Percentiles rank a stretch among this genome's conserved stretches.
These are phyloP conservation scores for Tolypocladium amazonense DNA, from an alignment of 2,329 filamentous ascomycete species.

Conservation along the genomic window DNA sequence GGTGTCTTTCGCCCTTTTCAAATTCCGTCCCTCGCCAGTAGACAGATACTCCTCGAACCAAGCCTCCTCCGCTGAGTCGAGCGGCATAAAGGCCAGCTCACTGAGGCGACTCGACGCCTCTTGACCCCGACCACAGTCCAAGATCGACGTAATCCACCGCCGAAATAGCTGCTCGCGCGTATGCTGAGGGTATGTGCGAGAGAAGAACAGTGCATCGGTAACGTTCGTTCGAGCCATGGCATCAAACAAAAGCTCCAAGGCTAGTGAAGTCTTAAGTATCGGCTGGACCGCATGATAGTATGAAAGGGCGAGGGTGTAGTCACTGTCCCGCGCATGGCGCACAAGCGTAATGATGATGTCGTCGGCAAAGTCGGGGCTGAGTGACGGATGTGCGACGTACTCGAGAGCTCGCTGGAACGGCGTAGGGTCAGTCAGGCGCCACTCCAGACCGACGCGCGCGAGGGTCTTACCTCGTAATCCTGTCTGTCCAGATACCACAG, in stretches of 20 bases:
- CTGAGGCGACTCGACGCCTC: slow-evolving; percentile 44
- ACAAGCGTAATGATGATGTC: slow-evolving; percentile 66
- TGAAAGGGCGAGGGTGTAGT: slow-evolving; percentile 58
- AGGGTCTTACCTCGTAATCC: slow-evolving; percentile 46
- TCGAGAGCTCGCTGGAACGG: slow-evolving; percentile 51
- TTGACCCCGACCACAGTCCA: slow-evolving; percentile 28
- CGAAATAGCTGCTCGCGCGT: slow-evolving; percentile 57
- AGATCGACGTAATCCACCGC: slow-evolving; percentile 49
- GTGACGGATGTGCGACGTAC: slow-evolving; percentile 67
- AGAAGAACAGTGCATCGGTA: slow-evolving; percentile 64
- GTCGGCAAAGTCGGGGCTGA: slow-evolving; percentile 72
- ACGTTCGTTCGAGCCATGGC: slow-evolving; percentile 58
- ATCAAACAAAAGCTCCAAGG: slow-evolving; percentile 57
- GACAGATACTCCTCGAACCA: slow-evolving; percentile 65
- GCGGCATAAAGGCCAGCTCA: slow-evolving; percentile 62
- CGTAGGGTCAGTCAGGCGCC: neutral
- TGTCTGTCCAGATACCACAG: slow-evolving; percentile 70
- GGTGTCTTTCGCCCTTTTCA: slow-evolving; percentile 60
- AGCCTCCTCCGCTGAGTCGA: slow-evolving; percentile 58
- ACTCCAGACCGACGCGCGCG: neutral
- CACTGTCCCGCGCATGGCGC: slow-evolving; percentile 44
- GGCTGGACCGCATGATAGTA: slow-evolving; percentile 73
- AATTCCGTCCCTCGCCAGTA: slow-evolving; percentile 50
- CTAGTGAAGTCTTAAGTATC: slow-evolving; percentile 51
- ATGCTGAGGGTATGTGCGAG: slow-evolving; percentile 50